Evolutionary conservation across 192 early-diverging fungal genomes (phyloP).

Genomic region (Funneliformis geosporum): DNA sequence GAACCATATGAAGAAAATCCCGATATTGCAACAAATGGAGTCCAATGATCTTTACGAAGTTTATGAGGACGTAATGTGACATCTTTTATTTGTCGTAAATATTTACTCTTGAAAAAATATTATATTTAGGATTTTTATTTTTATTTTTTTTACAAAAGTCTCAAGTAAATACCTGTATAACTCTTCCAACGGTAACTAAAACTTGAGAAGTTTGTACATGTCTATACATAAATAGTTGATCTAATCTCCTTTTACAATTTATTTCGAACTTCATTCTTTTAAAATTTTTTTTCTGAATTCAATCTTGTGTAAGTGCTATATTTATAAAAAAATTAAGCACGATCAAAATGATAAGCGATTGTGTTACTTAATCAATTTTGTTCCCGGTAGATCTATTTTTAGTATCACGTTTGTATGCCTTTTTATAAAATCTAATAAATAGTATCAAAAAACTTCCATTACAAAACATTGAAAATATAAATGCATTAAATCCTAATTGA

Average conservation of each 20-base stretch:
- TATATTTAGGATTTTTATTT: background rate
- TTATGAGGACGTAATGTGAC: conserved; percentile 33
- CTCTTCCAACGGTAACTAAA: conserved; percentile 10
- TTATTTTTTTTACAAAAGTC: background rate
- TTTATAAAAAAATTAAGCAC: background rate
- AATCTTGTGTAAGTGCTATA: background rate
- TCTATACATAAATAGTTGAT: conserved; percentile 17
- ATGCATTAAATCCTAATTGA: conserved; percentile 35
- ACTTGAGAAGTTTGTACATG: conserved; percentile 6
- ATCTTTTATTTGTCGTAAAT: conserved; percentile 25
- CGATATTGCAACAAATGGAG: conserved; percentile 41
- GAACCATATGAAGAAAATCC: conserved; percentile 41
- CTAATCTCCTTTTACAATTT: conserved; percentile 12
- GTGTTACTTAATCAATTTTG: background rate
- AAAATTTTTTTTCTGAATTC: no score
- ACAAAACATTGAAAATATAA: conserved; percentile 44
- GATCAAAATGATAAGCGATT: background rate
- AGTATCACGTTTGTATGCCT: conserved; percentile 30
- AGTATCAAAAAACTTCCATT: conserved; percentile 47
- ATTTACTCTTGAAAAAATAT: background rate
- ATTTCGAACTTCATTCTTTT: background rate
- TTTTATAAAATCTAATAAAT: conserved; percentile 50
- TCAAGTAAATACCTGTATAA: background rate
- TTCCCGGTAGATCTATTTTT: background rate
- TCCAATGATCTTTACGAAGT: conserved; percentile 48